A percentile compares a stretch with the other conserved stretches of the same genome.
Conservation (phyloP, 495 filamentous ascomycete species). For the Penicillium steckii region DNA sequence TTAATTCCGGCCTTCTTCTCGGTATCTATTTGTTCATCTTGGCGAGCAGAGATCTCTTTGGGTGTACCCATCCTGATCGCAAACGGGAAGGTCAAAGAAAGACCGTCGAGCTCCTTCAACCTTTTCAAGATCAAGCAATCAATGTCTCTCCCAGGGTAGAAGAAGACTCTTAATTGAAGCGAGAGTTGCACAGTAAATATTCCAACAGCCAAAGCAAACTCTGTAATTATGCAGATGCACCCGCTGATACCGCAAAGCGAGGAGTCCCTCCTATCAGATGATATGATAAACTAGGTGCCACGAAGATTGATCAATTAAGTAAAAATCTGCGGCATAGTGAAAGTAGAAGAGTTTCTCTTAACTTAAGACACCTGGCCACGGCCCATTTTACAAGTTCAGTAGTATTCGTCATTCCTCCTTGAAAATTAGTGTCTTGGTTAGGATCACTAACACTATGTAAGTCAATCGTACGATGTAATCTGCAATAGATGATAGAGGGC, state of each 20-base stretch:
- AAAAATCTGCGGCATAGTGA: neutral
- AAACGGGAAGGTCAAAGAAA: neutral
- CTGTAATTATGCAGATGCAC: neutral
- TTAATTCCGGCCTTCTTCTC: neutral
- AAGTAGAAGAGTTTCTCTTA: neutral
- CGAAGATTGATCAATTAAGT: neutral
- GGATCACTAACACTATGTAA: too few relatives aligned
- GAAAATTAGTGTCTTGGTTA: too few relatives aligned
- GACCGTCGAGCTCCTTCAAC: neutral
- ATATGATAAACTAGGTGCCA: slow-evolving; percentile 13
- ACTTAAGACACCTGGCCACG: too few relatives aligned
- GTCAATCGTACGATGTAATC: too few relatives aligned
- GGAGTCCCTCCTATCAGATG: slow-evolving; percentile 10
- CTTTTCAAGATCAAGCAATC: too few relatives aligned
- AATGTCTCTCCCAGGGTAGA: too few relatives aligned
- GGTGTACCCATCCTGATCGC: neutral
- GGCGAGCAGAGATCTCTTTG: neutral
- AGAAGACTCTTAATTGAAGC: too few relatives aligned
- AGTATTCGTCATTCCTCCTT: too few relatives aligned
- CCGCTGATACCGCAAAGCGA: neutral
- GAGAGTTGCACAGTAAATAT: too few relatives aligned
- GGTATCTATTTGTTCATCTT: neutral
- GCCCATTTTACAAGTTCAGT: too few relatives aligned
- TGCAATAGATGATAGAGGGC: too few relatives aligned
- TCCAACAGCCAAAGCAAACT: too few relatives aligned